Base-by-base conservation (phyloP, 129 eudicot species). In the Daucus carota region DNA sequence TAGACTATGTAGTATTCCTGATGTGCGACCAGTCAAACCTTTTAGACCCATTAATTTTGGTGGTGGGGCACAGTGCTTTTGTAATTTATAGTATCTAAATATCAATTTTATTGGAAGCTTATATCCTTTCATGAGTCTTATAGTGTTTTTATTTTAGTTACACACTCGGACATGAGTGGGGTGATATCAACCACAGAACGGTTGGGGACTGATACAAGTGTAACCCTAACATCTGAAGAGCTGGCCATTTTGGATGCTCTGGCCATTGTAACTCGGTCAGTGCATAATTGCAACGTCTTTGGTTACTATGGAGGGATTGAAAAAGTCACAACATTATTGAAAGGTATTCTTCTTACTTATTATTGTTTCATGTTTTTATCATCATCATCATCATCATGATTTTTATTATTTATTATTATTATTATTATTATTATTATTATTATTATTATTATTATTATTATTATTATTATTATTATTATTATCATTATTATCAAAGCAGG, bases 231-330 rank as follows among this genome's bases (percentile, higher is more conserved):
- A 80, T 80, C 85, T 41, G 99, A 95, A 89, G 84, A 90, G 81
- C 78, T 88, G 70, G 81, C 87, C 75, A 80, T 87, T 80, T 84
- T 95, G 81, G 90, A 91, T 62, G 90, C 90, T 78, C 80, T 94
- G 88, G 82, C 89, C 76, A 81, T 94, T 80, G 79, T 91, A 73
- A 87, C 86, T 63, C 90, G 91, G 69, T 94, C 99, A 42, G 81
- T 87, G 84, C 89, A 86, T 79, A 94, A 94, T 67, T 94, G 99
- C 84, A 85, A 85, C 80, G 96, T 89, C 59, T 85, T 95, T 81
- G 96, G 99, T 81, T 89, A 87, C 81, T 83, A 89, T 83, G 92
- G 92, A 70, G 97, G 96, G 43, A 85, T 89, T 78, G 97, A 84
- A 77, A 91, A 94, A 81, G 94, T 94, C 76, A 86, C 96, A 11